Conservation (phyloP, 2,329 filamentous ascomycete species). For the Mariannaea sp. region DNA sequence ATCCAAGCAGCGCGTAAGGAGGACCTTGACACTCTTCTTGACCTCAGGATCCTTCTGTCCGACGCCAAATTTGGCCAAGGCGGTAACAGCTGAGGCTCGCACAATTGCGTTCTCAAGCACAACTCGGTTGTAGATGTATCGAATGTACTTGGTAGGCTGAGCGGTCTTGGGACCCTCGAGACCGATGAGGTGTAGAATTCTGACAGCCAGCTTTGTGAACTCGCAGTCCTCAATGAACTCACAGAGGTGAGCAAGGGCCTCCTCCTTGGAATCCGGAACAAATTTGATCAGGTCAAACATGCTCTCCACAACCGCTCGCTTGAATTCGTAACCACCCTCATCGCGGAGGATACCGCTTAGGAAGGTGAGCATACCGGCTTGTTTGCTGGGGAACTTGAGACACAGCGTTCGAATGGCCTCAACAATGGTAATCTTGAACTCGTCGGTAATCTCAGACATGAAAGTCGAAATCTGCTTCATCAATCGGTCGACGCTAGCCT, state of each 20-base stretch:
- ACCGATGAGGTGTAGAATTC: constrained; percentile 91
- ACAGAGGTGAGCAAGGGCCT: constrained; percentile 90
- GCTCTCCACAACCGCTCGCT: constrained; percentile 95
- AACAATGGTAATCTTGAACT: constrained; percentile 99
- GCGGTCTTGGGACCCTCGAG: constrained; percentile 93
- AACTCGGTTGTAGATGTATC: constrained; percentile 98
- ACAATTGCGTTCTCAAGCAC: constrained; percentile 97
- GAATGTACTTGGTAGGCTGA: constrained; percentile 97
- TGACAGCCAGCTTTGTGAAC: constrained; percentile 95
- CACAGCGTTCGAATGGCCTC: constrained; percentile 96
- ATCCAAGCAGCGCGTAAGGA: constrained; percentile 91
- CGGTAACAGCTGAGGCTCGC: constrained; percentile 91
- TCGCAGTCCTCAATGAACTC: constrained; percentile 99
- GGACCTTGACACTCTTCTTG: constrained; percentile 91
- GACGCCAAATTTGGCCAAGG: constrained; percentile 94
- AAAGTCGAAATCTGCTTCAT: constrained; percentile 99
- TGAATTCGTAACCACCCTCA: constrained; percentile 98
- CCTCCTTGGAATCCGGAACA: constrained; percentile 82
- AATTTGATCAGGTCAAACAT: constrained; percentile 99
- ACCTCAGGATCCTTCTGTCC: constrained; percentile 96
- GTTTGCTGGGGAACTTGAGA: constrained; percentile 97
- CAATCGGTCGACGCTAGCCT: constrained; percentile 91
- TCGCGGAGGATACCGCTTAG: constrained; percentile 95
- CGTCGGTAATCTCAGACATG: constrained; percentile 98
- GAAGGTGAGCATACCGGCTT: constrained; percentile 97